Percentiles rank a stretch among this genome's conserved stretches.
Conservation (phyloP, 2,329 filamentous ascomycete species). For the Didymella lethalis region DNA sequence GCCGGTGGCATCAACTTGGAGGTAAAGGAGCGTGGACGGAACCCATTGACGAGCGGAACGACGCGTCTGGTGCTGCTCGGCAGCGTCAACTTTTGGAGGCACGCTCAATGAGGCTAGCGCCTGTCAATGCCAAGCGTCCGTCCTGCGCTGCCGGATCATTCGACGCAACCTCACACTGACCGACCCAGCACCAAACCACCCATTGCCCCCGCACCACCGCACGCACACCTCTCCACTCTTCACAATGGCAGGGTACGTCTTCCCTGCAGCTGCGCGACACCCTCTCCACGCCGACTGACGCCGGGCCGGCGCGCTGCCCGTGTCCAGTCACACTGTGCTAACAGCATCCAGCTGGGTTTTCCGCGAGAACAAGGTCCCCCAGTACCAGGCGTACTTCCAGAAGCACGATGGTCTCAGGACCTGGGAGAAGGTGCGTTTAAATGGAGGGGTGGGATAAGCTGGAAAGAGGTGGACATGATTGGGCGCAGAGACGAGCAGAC, state of each 20-base stretch:
- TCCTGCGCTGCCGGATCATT: constrained; percentile 33
- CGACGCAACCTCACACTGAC: constrained; percentile 40
- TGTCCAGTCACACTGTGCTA: constrained; percentile 35
- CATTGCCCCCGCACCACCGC: constrained; percentile 43
- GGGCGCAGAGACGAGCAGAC: not conserved
- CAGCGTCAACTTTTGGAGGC: not conserved
- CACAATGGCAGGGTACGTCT: constrained; percentile 55
- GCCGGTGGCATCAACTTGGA: constrained; percentile 54
- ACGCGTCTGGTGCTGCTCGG: constrained; percentile 4
- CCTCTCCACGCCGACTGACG: constrained; percentile 5
- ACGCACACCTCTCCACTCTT: constrained; percentile 47
- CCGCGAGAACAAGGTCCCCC: constrained; percentile 78
- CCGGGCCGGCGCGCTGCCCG: constrained; percentile 22
- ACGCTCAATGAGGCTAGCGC: constrained; percentile 29
- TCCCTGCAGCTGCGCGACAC: constrained; percentile 24
- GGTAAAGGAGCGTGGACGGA: constrained; percentile 18
- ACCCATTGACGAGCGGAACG: constrained; percentile 34
- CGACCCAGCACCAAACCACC: constrained; percentile 41
- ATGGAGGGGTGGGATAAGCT: constrained; percentile 10
- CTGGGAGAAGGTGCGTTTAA: constrained; percentile 76
- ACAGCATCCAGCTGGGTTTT: constrained; percentile 60
- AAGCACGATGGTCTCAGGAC: constrained; percentile 74
- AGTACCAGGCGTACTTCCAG: constrained; percentile 79
- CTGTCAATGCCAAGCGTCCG: constrained; percentile 15
- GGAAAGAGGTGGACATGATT: constrained; percentile 22